Evolutionary conservation across 2,329 filamentous ascomycete species (phyloP).

Genomic region (Xylariaceae sp.): DNA sequence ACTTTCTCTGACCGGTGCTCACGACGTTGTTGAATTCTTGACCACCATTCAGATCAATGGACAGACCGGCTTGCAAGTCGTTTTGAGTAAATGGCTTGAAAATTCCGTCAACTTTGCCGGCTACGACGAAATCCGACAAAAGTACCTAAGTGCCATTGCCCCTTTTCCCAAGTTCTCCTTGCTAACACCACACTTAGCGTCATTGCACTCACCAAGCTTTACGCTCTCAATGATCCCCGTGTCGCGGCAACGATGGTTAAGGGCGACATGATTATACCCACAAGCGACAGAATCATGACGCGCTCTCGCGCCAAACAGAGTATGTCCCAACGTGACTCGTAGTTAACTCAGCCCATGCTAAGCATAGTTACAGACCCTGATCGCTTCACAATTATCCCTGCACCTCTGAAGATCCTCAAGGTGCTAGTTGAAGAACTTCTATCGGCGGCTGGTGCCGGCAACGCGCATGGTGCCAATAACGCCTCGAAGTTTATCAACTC

Average conservation of each 20-base stretch:
- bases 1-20: constrained; percentile 75
- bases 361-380: constrained; percentile 62
- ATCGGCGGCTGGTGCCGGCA: constrained; percentile 65
- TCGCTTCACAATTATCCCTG: constrained; percentile 79
- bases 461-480: constrained; percentile 57
- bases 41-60: constrained; percentile 75
- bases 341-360: constrained; percentile 23
- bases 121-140: constrained; percentile 94
- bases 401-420: constrained; percentile 92
- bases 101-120: constrained; percentile 97
- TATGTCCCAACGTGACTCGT: constrained; percentile 37
- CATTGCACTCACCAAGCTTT: constrained; percentile 87
- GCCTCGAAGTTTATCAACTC: constrained; percentile 52
- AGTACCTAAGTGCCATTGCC: constrained; percentile 52
- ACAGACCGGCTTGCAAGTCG: constrained; percentile 78
- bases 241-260: constrained; percentile 77
- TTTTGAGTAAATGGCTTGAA: constrained; percentile 92
- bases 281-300: constrained; percentile 84
- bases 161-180: not conserved
- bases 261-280: constrained; percentile 79
- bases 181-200: constrained; percentile 53
- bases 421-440: constrained; percentile 88
- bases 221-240: constrained; percentile 76
- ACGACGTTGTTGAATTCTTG: constrained; percentile 88
- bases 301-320: constrained; percentile 81